Evolutionary conservation across 768 basidiomycete species (phyloP).

Genomic region (Boletellus emodensis): DNA sequence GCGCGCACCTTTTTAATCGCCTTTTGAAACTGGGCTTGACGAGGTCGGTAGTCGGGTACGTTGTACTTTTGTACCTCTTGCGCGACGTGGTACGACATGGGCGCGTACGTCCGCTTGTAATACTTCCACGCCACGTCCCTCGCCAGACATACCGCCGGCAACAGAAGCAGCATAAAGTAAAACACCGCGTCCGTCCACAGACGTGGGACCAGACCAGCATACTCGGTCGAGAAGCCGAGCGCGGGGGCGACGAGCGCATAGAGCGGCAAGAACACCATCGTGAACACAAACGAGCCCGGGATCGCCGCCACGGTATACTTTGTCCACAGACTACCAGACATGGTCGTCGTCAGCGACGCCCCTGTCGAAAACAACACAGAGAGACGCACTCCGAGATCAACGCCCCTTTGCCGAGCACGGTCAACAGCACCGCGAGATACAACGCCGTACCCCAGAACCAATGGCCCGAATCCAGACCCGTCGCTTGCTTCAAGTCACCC

Average conservation of each 20-base stretch:
- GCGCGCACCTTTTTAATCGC: slow-evolving; percentile 99
- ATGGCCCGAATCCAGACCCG: slow-evolving; percentile 85
- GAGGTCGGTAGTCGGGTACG: slow-evolving; percentile 91
- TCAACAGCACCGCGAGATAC: slow-evolving; percentile 90
- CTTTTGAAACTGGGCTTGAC: slow-evolving; percentile 99
- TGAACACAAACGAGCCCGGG: slow-evolving; percentile 93
- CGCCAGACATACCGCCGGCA: slow-evolving; percentile 80
- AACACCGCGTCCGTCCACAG: slow-evolving; percentile 88
- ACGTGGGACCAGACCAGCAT: slow-evolving; percentile 82
- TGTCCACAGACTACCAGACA: slow-evolving; percentile 80
- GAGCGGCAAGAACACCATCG: slow-evolving; percentile 92
- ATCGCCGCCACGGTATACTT: slow-evolving; percentile 99
- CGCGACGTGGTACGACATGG: slow-evolving; percentile 94
- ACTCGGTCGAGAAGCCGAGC: slow-evolving; percentile 87
- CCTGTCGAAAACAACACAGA: not conserved
- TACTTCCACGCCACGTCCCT: slow-evolving; percentile 98
- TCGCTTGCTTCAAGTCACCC: slow-evolving; percentile 80
- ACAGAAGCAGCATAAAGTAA: slow-evolving; percentile 80
- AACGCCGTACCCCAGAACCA: slow-evolving; percentile 99
- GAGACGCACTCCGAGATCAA: slow-evolving; percentile 87
- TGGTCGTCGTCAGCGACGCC: not conserved
- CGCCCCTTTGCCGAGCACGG: slow-evolving; percentile 96
- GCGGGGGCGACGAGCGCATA: slow-evolving; percentile 85
- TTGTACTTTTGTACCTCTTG: slow-evolving; percentile 99
- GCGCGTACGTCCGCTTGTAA: slow-evolving; percentile 86